Base-by-base conservation (phyloP, 1,139 yeast genomes). In the Tardiomyces blankii region DNA sequence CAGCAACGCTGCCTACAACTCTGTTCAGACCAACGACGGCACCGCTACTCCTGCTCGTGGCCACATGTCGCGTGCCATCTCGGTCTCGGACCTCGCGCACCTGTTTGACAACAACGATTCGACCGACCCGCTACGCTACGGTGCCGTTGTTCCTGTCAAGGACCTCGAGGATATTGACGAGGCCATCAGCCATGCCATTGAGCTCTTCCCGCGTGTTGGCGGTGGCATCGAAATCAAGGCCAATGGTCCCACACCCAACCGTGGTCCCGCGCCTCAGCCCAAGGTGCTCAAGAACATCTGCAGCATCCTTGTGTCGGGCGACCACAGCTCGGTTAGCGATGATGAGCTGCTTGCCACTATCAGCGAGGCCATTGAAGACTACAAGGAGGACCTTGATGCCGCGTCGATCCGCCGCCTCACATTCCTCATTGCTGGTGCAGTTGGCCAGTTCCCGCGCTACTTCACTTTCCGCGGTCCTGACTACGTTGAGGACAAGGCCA, bases 141-240 rank as follows among this genome's bases (percentile, higher is more conserved):
- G 99, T 74, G 75, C 88, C 47, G 75, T 91, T 58, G 82, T 84
- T 50, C 85, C 97, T 46, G 80, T 86, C 49, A 74, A 75, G 49
- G 94, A 87, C 59, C 68, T 89, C 52, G 96, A 89, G 59, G 97
- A 91, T 54, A 79, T 85, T 46, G 97, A 89, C 54, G 96, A 87
- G 45, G 77, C 81, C 62, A 69, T 91, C 51, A 57, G 76, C 44
- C 80, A 84, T 53, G 96, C 93, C 43, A 73, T 91, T 57, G 91
- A 82, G 53, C 72, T 74, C 48, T 70, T 86, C 51, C 82, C 86
- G 50, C 75, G 58, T 41, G 62, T 65, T 51, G 47, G 49, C 11
- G 61, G 61, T 32, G 59, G 60, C 40, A 46, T 57, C 33, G 60
- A 57, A 44, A 52, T 58, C 41, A 50, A 61, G 46, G 41, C 46